Evolutionary conservation across 495 filamentous ascomycete species (phyloP), one percentile per base, ranked within the genome.

Genomic region (Letharia columbiana): DNA sequence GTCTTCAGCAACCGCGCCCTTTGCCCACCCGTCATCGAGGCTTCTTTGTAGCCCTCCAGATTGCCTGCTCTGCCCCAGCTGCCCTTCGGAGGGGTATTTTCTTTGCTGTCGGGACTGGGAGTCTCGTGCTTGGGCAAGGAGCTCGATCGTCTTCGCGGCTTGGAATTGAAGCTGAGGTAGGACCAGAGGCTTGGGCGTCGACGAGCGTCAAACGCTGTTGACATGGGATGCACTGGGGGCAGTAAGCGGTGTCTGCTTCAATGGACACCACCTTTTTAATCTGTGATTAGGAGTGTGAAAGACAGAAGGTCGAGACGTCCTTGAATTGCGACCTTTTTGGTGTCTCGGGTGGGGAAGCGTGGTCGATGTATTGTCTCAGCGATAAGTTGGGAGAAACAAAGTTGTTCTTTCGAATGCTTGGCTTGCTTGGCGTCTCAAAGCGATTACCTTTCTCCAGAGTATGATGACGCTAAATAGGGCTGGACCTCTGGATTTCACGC

Each of bases 1-100:
- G 89, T 89, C 84, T 94, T 96, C 68, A 95, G 68, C 75, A 87
- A 91, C 71, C 91, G 85, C 66, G 86, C 87, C 79, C 82, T 84
- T 78, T 90, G 87, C 68, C 82, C 84, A 76, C 89, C 87, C 67
- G 84, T 85, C 82, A 88, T 87, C 71, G 79, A 86, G 69, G 80
- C 77, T 70, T 77, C 71, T 72, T 82, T 80, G 52, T 72, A 71
- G 64, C 64, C 71, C 70, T 75, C 78, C 73, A 81, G 74, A 67
- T 74, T 73, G 67, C 72, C 72, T 69, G 73, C 72, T 31, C 56
- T 63, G 35, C 67, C 64, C 57, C 69, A 62, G 35, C 60, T 61
- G 50, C 66, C 44, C 58, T 61, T 64, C 39, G 40, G 63, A 64
- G 76, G 76, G 23, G 78, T 71, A 63, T 77, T 73, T 31, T 69